Base-by-base conservation (phyloP, 805 yeast species). In the Cyberlindnera lachancei region DNA sequence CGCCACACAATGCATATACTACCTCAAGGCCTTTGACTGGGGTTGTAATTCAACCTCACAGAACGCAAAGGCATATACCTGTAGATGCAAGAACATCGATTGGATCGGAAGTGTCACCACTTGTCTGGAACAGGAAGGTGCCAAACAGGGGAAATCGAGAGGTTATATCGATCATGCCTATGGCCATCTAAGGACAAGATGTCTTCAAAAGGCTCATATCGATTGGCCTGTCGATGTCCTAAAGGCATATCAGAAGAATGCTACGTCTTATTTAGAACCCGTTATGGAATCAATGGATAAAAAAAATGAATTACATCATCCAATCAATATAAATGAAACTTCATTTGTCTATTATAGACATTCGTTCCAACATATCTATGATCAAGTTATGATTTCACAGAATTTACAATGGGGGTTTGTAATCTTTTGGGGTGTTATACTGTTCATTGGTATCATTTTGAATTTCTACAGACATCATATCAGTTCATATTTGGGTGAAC, bases 331-430 rank as follows among this genome's bases (percentile, higher is more conserved):
- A 3, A 52, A 59, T 22, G 44, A 42, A 17, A 48, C 56, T 1
- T 53, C 46, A 8, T 64, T 55, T 34, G 49, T 37, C 5, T 59
- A 54, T 34, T 63, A 59, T 32, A 50, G 50, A 27, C 31, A 38
- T 7, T 55, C 61, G 6, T 63, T 62, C 40, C 55, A 58, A 31
- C 62, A 64, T 30, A 57, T 48, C 25, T 55, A 61, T 16, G 50
- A 55, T 6, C 60, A 58, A 21, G 64, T 64, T 7, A 37, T 53
- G 17, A 49, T 61, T 29, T 59, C 66, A 14, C 66, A 59, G 37
- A 55, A 64, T 46, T 58, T 57, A 31, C 69, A 67, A 9, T 66
- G 71, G 71, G 72, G 70, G n/a, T 46, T 52, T 23, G 50, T 64
- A 17, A 61, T 61, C 35, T 66, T 52, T 35, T 66, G 71, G 71